Percentiles rank a stretch among this genome's conserved stretches.
Conservation (phyloP, 352 stramenopile species). For the Pythium rishiriense region DNA sequence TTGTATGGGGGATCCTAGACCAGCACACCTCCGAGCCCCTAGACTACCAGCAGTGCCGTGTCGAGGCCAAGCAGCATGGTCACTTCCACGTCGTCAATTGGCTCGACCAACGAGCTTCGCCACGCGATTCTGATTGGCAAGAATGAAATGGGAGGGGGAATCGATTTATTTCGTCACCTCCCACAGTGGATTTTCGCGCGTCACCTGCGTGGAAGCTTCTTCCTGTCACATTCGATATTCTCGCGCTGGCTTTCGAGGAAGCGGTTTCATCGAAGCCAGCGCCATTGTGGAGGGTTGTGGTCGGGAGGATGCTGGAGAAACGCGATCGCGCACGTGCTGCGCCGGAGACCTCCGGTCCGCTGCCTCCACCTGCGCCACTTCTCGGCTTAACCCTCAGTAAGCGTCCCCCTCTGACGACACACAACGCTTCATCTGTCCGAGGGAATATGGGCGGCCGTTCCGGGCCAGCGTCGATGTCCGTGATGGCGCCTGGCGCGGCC, state of each 20-base stretch:
- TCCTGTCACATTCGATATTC: conserved; percentile 7
- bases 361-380: too few relatives aligned
- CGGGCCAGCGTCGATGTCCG: background rate
- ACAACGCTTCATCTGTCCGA: too few relatives aligned
- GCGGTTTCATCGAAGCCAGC: background rate
- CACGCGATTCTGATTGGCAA: background rate
- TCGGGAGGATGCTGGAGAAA: background rate
- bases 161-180: background rate
- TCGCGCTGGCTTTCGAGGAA: background rate
- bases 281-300: background rate
- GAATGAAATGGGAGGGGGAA: background rate
- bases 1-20: conserved; percentile 9
- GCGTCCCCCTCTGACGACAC: too few relatives aligned
- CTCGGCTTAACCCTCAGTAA: too few relatives aligned
- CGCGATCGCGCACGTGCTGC: background rate
- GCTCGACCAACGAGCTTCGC: conserved; percentile 10
- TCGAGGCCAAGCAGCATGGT: conserved; percentile 10
- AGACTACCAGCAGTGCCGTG: background rate
- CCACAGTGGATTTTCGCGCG: background rate
- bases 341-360: background rate
- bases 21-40: background rate
- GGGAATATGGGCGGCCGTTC: background rate
- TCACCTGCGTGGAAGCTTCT: background rate
- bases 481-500: too few relatives aligned
- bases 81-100: conserved; percentile 21